phyloP scores from a whole-genome alignment of 352 stramenopile species.

The Globisporangium solare region DNA sequence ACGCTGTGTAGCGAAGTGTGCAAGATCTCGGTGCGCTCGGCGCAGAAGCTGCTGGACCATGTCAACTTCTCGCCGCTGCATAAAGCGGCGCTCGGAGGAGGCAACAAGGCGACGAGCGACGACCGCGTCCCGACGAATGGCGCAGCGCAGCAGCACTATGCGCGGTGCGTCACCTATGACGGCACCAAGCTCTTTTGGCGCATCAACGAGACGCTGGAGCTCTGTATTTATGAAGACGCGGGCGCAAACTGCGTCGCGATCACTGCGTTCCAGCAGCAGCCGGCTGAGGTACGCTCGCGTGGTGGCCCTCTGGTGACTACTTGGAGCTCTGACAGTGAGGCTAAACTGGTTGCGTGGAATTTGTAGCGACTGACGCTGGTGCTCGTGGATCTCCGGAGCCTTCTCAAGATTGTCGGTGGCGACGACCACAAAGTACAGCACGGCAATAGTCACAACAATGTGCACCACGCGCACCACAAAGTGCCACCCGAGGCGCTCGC shows the following conservation, averaged over 20 bases:
- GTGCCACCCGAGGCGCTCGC: conserved; percentile 32
- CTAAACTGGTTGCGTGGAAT: too few species aligned
- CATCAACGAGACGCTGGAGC: conserved; percentile 81
- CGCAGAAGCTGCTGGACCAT: conserved; percentile 84
- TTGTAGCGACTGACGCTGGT: conserved; percentile 37
- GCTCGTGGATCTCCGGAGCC: conserved; percentile 48
- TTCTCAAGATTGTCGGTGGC: conserved; percentile 37
- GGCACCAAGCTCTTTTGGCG: conserved; percentile 86
- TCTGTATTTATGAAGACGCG: conserved; percentile 80
- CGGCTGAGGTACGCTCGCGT: conserved; percentile 17
- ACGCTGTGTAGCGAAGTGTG: conserved; percentile 65
- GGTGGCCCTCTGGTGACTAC: too few species aligned
- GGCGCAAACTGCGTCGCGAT: conserved; percentile 66
- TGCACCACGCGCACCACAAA: conserved; percentile 13
- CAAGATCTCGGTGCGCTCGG: conserved; percentile 85
- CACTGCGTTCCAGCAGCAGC: conserved; percentile 50
- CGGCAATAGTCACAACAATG: neutral
- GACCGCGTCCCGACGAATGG: conserved; percentile 15
- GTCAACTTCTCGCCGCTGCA: conserved; percentile 87
- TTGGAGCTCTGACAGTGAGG: too few species aligned
- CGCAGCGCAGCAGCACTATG: conserved; percentile 19
- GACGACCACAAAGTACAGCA: conserved; percentile 14
- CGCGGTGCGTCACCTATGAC: conserved; percentile 68
- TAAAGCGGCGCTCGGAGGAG: conserved; percentile 65
- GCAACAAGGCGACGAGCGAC: conserved; percentile 6